Base-by-base conservation (phyloP, 2,329 filamentous ascomycete species). In the Ceratocystiopsis sp. region DNA sequence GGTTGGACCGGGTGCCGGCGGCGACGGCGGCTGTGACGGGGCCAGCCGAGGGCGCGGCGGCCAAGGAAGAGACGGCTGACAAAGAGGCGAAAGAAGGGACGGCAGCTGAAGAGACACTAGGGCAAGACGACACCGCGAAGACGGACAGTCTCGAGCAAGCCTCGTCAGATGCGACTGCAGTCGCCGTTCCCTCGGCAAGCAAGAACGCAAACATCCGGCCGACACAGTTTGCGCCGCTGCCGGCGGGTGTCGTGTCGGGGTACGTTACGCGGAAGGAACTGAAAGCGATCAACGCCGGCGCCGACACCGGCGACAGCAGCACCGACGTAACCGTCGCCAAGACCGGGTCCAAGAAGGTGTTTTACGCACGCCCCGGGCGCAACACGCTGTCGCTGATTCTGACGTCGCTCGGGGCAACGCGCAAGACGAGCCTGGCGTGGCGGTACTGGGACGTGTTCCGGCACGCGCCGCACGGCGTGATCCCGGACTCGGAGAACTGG, bases 371-470 rank as follows among this genome's bases (percentile, higher is more conserved):
- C 32, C 72, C 73, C 1, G 64, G 66, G 17, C 61, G 59, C 35
- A 77, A 78, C 51, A 68, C 70, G 3, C 69, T 98, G 2, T 80
- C 80, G 1, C 59, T 93, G 38, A 55, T 93, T 17, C 59, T 93
- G 37, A 65, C 74, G 38, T 70, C 78, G 8, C 73, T 84, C 42
- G 61, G 68, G 13, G 67, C 72, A 32, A 69, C 78, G 32, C 69
- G 72, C 42, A 68, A 73, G 42, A 73, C 74, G 9, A 68, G 70
- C 14, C 60, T 72, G n/a, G 81, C 76, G n/a, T 61, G 71, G 42
- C 68, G 68, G 32, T 96, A 95, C 59, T 96, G 87, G 87, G 65
- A 79, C 16, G 55, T 79, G 7, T 63, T 95, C 45, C 82, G 79
- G 8, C 57, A 65, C 2, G 59, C 67, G 14, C 59, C 67, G 13